Evolutionary conservation across 345 rosid species (phyloP).

Genomic region (Brassica cretica): DNA sequence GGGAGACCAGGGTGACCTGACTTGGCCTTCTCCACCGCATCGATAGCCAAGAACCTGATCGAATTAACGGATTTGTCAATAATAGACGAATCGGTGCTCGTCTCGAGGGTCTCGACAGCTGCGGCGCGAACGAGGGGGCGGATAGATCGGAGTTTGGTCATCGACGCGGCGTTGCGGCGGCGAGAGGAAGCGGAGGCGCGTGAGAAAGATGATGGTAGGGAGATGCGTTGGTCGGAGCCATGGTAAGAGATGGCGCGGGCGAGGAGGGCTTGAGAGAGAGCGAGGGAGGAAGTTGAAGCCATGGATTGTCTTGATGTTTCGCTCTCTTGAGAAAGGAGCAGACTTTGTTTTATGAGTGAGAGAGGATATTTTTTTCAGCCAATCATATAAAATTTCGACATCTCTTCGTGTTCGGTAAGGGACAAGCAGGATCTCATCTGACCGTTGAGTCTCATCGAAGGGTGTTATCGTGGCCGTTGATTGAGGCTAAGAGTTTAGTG

Average conservation of each 20-base stretch:
- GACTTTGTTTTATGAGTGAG: slow-evolving; percentile 23
- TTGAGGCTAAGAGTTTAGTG: slow-evolving; percentile 44
- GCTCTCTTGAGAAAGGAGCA: background rate
- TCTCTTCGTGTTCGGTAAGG: slow-evolving; percentile 45
- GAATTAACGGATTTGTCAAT: slow-evolving; percentile 52
- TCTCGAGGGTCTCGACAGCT: slow-evolving; percentile 34
- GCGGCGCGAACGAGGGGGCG: slow-evolving; percentile 42
- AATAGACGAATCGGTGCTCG: slow-evolving; percentile 36
- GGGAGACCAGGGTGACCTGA: slow-evolving; percentile 67
- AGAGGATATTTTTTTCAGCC: background rate
- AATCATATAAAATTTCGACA: slow-evolving; percentile 4
- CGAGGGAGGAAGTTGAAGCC: slow-evolving; percentile 67
- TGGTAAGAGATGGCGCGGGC: slow-evolving; percentile 53
- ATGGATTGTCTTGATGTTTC: background rate
- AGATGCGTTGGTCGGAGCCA: slow-evolving; percentile 50
- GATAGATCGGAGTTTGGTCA: slow-evolving; percentile 36
- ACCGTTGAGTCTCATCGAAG: slow-evolving; percentile 44
- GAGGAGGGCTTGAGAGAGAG: slow-evolving; percentile 66
- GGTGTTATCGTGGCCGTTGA: slow-evolving; percentile 38
- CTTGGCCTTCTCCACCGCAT: slow-evolving; percentile 58
- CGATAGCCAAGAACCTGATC: slow-evolving; percentile 53
- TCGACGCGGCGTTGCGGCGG: slow-evolving; percentile 29
- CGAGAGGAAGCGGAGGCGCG: slow-evolving; percentile 33
- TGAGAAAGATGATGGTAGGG: slow-evolving; percentile 48
- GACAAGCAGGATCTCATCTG: slow-evolving; percentile 36